Percentiles rank a stretch among this genome's conserved stretches.
phyloP scores from a whole-genome alignment of 1,139 yeast species.

The Blastobotrys niveus region DNA sequence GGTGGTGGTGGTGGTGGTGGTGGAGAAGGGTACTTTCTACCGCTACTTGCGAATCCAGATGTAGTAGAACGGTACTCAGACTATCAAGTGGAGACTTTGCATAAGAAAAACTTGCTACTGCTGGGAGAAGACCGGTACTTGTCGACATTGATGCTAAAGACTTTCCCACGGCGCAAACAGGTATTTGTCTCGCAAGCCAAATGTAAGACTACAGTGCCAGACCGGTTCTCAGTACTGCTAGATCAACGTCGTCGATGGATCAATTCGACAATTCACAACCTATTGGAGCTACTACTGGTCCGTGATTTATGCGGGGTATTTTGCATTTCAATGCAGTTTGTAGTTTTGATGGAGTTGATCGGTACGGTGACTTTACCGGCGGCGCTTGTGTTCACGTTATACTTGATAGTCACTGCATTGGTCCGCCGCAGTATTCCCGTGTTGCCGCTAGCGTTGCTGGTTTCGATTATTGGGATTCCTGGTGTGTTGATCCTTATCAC shows the following conservation, averaged over 20 bases:
- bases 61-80: slow-evolving; percentile 93
- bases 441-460: slow-evolving; percentile 73
- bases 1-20: too few relatives aligned
- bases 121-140: slow-evolving; percentile 93
- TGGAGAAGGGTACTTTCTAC: slow-evolving; percentile 89
- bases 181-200: slow-evolving; percentile 94
- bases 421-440: slow-evolving; percentile 53
- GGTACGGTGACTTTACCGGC: slow-evolving; percentile 93
- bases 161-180: slow-evolving; percentile 91
- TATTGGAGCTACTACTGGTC: slow-evolving; percentile 83
- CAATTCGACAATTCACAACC: slow-evolving; percentile 91
- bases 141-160: slow-evolving; percentile 81
- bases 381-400: slow-evolving; percentile 80
- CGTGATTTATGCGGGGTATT: slow-evolving; percentile 94
- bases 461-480: slow-evolving; percentile 77
- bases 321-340: slow-evolving; percentile 96
- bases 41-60: slow-evolving; percentile 92
- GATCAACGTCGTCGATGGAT: slow-evolving; percentile 99
- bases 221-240: slow-evolving; percentile 66
- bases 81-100: slow-evolving; percentile 80
- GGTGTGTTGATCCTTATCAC: slow-evolving; percentile 74
- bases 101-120: slow-evolving; percentile 77
- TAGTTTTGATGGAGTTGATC: slow-evolving; percentile 75
- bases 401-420: slow-evolving; percentile 72
- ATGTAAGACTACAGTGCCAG: slow-evolving; percentile 91